Base-by-base conservation (phyloP, 2,329 filamentous ascomycete species). In the Monosporascus cannonballus region DNA sequence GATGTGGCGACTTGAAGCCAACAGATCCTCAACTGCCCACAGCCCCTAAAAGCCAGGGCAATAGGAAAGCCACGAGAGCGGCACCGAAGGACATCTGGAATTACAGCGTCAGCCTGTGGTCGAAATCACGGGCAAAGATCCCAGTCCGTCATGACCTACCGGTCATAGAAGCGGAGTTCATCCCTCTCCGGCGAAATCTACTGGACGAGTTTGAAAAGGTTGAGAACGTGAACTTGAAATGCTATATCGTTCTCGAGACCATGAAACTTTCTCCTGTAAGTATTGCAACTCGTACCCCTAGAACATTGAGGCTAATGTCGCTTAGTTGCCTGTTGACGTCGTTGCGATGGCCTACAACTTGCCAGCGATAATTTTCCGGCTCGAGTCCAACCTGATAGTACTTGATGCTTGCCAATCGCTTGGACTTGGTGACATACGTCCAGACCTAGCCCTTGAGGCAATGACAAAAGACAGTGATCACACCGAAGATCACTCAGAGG, bases 381-480 rank as follows among this genome's bases (percentile, higher is more conserved):
- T 96, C 6, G 92, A 99, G 59, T 85, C 87, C 0, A 87, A 86
- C 53, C 75, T 97, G 4, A 89, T 97, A 56, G 84, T 87, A 0
- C 68, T 88, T 0, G 93, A 99, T 57, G 88, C 85, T 0, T 90
- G 86, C 58, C 67, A 77, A 1, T 68, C 81, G 18, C 70, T 96
- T 0, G 79, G 78, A 3, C 74, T 97, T 1, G 63, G 77, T 1
- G 63, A 77, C 0, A 78, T 96, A 15, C 74, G 76, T 0, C 80
- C 89, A 0, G 76, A 79, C 1, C 74, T 95, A 27, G 92, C 92
- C 0, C 76, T 99, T 0, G 92, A 96, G 64, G 91, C 94, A 0
- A 75, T 96, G 52, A 99, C 94, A 1, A 96, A 99, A 64, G 90
- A 96, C 62, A 92, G 87, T 1, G 89, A 95, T 59, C 92, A 92